These are phyloP conservation scores for Phytophthora tentaculata DNA, from an alignment of 352 stramenopile species.

Conservation along the genomic window DNA sequence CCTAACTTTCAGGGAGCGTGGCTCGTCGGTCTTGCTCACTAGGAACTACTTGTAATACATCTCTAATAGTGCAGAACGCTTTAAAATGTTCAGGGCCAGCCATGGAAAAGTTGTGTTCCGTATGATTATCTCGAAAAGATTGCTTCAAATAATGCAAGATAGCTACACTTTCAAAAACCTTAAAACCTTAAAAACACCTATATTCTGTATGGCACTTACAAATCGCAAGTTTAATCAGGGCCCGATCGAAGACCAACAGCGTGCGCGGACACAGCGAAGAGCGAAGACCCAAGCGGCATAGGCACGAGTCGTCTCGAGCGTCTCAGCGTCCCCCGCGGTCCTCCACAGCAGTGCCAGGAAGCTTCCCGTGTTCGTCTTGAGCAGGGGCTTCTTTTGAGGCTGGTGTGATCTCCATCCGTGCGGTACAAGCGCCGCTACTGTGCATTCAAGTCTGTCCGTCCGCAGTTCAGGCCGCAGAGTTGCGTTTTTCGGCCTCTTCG, in stretches of 20 bases:
- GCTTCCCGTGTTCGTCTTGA: constrained; percentile 23
- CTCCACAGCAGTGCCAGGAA: constrained; percentile 18
- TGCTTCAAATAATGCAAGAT: no score
- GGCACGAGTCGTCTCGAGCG: constrained; percentile 35
- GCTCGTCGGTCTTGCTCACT: no score
- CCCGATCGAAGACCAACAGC: constrained; percentile 38
- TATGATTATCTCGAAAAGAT: no score
- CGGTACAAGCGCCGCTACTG: constrained; percentile 26
- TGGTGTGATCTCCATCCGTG: constrained; percentile 20
- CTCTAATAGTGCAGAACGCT: no score
- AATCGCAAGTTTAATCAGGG: constrained; percentile 35
- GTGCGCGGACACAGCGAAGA: constrained; percentile 34
- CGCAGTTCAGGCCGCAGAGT: background rate
- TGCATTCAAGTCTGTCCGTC: constrained; percentile 3
- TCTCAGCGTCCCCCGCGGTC: constrained; percentile 27
- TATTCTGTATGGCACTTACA: constrained; percentile 6
- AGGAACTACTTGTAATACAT: no score
- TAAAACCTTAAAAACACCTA: background rate
- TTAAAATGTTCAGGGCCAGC: no score
- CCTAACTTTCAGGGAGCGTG: no score
- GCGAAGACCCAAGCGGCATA: constrained; percentile 38
- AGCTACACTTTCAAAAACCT: background rate
- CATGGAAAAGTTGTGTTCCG: no score
- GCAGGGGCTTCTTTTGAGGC: constrained; percentile 18
- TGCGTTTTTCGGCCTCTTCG: constrained; percentile 6